Evolutionary conservation across 176 grass and related monocot species (phyloP).

Genomic region (Aegilops bicornis): DNA sequence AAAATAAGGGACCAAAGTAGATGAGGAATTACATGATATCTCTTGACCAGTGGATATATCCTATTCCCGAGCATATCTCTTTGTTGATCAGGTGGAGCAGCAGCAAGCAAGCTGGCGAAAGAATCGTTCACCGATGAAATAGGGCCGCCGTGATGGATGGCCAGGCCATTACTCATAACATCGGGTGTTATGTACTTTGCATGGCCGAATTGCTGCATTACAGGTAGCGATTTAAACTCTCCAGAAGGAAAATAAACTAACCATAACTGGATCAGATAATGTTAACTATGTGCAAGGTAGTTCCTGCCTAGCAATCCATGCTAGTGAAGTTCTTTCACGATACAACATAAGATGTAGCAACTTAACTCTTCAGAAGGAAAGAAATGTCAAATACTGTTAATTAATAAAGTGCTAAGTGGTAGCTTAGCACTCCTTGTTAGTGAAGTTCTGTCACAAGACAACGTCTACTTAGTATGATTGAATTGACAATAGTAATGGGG

Average conservation of each 20-base stretch:
- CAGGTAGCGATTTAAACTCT: not conserved
- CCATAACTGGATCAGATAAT: not conserved
- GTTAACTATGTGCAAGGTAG: not conserved
- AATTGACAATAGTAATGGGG: not conserved
- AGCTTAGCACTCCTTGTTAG: not conserved
- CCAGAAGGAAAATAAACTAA: not conserved
- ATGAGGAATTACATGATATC: constrained; percentile 38
- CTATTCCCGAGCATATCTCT: constrained; percentile 56
- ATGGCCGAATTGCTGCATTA: constrained; percentile 45
- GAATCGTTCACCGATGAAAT: constrained; percentile 42
- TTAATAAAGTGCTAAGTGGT: not conserved
- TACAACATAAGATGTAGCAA: not conserved
- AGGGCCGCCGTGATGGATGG: constrained; percentile 43
- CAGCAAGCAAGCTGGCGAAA: constrained; percentile 40
- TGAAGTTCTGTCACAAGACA: not conserved
- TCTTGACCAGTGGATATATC: constrained; percentile 62
- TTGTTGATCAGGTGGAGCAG: constrained; percentile 39
- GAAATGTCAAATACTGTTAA: not conserved
- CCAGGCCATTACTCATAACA: constrained; percentile 35
- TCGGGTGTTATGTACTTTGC: constrained; percentile 49
- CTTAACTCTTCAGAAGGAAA: not conserved
- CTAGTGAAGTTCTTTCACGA: not conserved
- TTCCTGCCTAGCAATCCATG: not conserved
- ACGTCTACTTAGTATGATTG: not conserved
- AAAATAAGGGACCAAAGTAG: not conserved